A percentile compares a stretch with the other conserved stretches of the same genome.
phyloP scores from a whole-genome alignment of 2,329 filamentous ascomycete species.

The Neofusicoccum sp. region DNA sequence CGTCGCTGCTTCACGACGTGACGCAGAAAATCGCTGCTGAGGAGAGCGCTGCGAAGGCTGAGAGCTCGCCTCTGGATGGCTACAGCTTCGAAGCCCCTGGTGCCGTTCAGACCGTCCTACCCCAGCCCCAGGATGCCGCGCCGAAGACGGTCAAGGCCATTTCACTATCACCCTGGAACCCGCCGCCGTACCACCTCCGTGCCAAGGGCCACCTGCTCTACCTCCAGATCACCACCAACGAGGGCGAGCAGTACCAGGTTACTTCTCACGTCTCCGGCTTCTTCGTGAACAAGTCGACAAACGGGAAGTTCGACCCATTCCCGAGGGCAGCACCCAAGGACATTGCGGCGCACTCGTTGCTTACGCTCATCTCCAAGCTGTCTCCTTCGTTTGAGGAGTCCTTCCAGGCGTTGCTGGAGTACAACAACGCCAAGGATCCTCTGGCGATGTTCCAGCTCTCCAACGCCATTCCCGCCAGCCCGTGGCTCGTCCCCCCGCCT shows the following conservation, averaged over 20 bases:
- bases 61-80: constrained; percentile 55
- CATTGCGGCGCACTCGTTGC: constrained; percentile 79
- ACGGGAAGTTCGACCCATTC: constrained; percentile 90
- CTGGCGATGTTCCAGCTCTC: constrained; percentile 94
- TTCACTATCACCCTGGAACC: constrained; percentile 92
- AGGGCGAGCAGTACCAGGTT: constrained; percentile 93
- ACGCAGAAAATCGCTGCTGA: constrained; percentile 66
- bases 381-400: constrained; percentile 80
- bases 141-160: constrained; percentile 93
- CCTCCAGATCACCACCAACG: constrained; percentile 83
- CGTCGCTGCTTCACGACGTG: constrained; percentile 84
- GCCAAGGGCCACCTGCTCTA: constrained; percentile 94
- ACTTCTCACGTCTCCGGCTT: constrained; percentile 94
- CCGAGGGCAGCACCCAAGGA: constrained; percentile 79
- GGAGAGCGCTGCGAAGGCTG: constrained; percentile 32
- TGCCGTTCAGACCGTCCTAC: constrained; percentile 71
- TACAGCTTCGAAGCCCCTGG: constrained; percentile 77
- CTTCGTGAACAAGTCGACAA: constrained; percentile 95
- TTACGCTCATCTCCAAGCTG: constrained; percentile 74
- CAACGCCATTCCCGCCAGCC: constrained; percentile 87
- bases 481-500: constrained; percentile 81
- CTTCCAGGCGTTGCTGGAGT: constrained; percentile 79
- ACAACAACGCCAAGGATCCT: constrained; percentile 82
- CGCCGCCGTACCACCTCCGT: constrained; percentile 86
- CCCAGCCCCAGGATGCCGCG: constrained; percentile 63